phyloP scores from a whole-genome alignment of 148 eudicot species.

The Fagopyrum homotropicum region DNA sequence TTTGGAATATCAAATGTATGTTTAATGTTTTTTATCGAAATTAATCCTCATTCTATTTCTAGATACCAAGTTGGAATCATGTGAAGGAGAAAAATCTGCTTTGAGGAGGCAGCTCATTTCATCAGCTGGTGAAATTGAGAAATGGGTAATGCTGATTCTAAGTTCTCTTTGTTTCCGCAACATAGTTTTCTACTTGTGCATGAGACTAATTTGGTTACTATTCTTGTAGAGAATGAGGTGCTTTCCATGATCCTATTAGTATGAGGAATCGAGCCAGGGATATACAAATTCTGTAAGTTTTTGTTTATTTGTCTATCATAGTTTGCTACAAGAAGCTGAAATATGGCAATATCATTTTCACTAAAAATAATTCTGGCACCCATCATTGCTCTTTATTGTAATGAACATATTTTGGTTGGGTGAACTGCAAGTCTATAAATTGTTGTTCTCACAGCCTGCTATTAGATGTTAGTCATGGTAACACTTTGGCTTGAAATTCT shows the following conservation, averaged over 20 bases:
- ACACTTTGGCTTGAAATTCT: not conserved
- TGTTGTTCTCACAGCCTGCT: not conserved
- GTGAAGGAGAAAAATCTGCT: slow-evolving; percentile 64
- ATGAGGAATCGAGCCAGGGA: slow-evolving; percentile 18
- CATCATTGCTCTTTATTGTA: not conserved
- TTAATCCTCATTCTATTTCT: slow-evolving; percentile 15
- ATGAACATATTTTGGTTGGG: not conserved
- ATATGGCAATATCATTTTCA: not conserved
- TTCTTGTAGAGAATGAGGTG: slow-evolving; percentile 73
- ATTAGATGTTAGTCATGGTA: not conserved
- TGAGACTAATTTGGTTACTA: slow-evolving; percentile 7
- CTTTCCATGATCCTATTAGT: slow-evolving; percentile 41
- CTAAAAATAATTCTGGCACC: not conserved
- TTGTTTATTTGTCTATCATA: not conserved
- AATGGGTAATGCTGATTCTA: slow-evolving; percentile 48
- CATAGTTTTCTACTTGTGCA: slow-evolving; percentile 1
- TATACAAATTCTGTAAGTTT: slow-evolving; percentile 12
- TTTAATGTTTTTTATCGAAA: not conserved
- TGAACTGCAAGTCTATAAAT: not conserved
- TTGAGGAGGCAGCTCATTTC: slow-evolving; percentile 75
- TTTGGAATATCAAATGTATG: slow-evolving; percentile 2
- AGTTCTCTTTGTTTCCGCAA: not conserved
- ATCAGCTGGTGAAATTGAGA: slow-evolving; percentile 74
- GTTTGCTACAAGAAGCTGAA: not conserved
- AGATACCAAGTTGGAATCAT: slow-evolving; percentile 71